Evolutionary conservation across 106 monocot species (phyloP), one percentile per base, ranked within the genome.

Genomic region (Dactylorhiza incarnata): DNA sequence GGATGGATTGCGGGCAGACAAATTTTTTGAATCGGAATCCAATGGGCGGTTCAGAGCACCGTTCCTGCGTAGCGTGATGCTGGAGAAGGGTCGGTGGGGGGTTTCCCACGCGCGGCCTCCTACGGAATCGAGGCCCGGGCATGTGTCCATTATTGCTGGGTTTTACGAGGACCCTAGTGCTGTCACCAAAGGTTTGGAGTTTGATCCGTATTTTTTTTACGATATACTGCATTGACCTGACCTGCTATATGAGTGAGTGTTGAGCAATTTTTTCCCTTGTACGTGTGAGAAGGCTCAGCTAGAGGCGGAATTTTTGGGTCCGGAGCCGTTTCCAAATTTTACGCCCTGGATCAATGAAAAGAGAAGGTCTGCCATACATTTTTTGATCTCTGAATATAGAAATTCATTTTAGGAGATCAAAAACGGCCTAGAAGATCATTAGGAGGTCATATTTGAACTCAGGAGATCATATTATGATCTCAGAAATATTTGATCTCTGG

Each of bases 111-210:
- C 95, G 9, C 86, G 95, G 0, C 95, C 95, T 13, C 95, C 95
- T 4, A 95, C 95, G 0, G 95, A 95, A 78, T 95, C 95, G 49
- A 86, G 95, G 80, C 92, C 92, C 2, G 95, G 92, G 2, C 92
- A 93, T 68, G 90, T 95, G 7, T 47, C 92, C 10, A 85, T 95
- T 67, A 95, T 93, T 26, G 92, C 92, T 45, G 95, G 95, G 12
- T 95, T 95, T 65, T 95, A 95, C 61, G 95, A 95, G 80, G 95
- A 95, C 53, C 92, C 92, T 0, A 95, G 92, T 49, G 95, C 92
- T 6, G 90, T 93, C 72, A 92, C 92, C 3, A 92, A 95, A 89
- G 92, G 94, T 91, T 45, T 53, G n/a, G 20, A 11, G 49, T 22
- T 7, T 5, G 29, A 65, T 65, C 4, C 5, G 1, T 9, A 19